Evolutionary conservation across 179 eudicot genomes (phyloP), one percentile per base, ranked within the genome.

Genomic region (Silene coronaria): DNA sequence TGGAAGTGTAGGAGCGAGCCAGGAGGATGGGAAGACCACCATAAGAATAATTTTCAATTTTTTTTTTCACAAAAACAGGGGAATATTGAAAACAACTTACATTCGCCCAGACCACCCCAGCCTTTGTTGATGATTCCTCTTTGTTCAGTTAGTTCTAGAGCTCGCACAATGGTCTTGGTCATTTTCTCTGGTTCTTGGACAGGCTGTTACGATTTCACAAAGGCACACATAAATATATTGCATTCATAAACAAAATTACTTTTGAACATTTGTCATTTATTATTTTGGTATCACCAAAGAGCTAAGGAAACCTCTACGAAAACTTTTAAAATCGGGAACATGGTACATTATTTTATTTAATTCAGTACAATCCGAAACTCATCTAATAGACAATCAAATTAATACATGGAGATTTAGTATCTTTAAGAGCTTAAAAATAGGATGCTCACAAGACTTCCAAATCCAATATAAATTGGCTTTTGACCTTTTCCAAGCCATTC

Each of bases 121-220:
- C 97, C 97, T 85, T 86, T 90, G 76, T 89, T 90, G 66, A 92
- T 90, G 78, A 92, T 90, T 60, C 97, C 97, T 80, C 97, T 84
- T 74, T 90, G 96, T 66, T 84, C 88, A 58, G 96, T 92, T 19
- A 30, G 51, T 79, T 89, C 87, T 65, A 92, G 79, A 71, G 97
- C 97, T 80, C 78, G 68, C 67, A 90, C 91, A 77, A 92, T 92
- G 57, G 83, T 86, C 62, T 88, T 27, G 2, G 96, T 92, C 91
- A 90, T 89, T 75, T 82, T 86, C 82, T 84, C 85, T 58, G 97
- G 96, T 45, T 87, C 91, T 84, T 88, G 90, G 76, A 92, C 89
- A 78, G 96, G 96, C 97, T 92, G 85, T 53, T 60, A 76, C 45
- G 46, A 67, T 71, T 23, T 23, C 51, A 59, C 59, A 65, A 74